Evolutionary conservation across 2,329 filamentous ascomycete genomes (phyloP).

Genomic region (Neofusicoccum parvum): DNA sequence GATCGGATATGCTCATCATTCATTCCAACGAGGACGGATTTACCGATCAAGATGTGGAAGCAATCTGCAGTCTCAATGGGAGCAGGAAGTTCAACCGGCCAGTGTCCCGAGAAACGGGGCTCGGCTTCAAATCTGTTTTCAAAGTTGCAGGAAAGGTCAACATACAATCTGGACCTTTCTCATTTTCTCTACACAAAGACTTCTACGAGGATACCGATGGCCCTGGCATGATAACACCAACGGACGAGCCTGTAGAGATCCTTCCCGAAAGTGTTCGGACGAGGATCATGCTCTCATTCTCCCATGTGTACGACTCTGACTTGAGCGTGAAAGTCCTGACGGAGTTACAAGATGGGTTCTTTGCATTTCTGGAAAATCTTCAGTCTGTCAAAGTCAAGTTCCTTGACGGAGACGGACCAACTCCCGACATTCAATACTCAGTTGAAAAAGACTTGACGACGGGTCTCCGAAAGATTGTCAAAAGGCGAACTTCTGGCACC

Average conservation of each 20-base stretch:
- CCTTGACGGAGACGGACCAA: no score
- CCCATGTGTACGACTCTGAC: not conserved
- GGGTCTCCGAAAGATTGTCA: not conserved
- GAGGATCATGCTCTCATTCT: slow-evolving; percentile 25
- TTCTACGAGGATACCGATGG: slow-evolving; percentile 42
- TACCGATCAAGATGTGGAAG: slow-evolving; percentile 41
- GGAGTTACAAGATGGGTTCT: not conserved
- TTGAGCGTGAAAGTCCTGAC: not conserved
- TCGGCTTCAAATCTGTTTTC: slow-evolving; percentile 43
- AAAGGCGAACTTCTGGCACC: not conserved
- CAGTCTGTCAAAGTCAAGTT: no score
- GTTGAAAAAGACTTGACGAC: no score
- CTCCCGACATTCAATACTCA: no score
- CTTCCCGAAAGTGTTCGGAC: slow-evolving; percentile 25
- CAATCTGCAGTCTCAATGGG: slow-evolving; percentile 50
- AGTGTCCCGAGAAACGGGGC: slow-evolving; percentile 39
- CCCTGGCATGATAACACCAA: slow-evolving; percentile 56
- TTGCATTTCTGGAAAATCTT: no score
- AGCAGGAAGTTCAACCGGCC: slow-evolving; percentile 43
- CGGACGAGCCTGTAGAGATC: slow-evolving; percentile 25
- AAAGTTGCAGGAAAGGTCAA: slow-evolving; percentile 38
- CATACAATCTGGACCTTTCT: slow-evolving; percentile 44
- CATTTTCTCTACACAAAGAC: slow-evolving; percentile 39
- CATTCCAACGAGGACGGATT: slow-evolving; percentile 25
- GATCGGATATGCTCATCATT: slow-evolving; percentile 40